phyloP scores from a whole-genome alignment of 2,329 filamentous ascomycete species.

The Tolypocladium endophyticum region DNA sequence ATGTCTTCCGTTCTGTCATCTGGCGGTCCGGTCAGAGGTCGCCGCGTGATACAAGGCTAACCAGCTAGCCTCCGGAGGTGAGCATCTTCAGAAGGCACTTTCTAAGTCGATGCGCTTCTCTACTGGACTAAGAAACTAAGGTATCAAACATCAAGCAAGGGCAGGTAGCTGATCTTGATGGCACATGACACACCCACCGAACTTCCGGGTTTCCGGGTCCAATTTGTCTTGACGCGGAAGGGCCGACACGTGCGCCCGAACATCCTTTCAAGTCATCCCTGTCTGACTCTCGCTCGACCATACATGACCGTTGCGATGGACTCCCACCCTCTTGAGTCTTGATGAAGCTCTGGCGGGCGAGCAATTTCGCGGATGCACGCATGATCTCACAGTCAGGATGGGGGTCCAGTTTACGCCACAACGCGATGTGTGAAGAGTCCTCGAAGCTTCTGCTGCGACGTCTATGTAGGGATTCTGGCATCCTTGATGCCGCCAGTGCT shows the following conservation, averaged over 20 bases:
- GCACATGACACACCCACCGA: background rate
- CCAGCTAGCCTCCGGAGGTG: background rate
- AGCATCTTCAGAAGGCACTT: background rate
- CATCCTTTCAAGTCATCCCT: background rate
- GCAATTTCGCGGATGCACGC: background rate
- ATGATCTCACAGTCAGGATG: background rate
- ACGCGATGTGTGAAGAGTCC: background rate
- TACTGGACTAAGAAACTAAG: too few species aligned
- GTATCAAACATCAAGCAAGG: background rate
- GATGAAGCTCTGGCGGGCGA: background rate
- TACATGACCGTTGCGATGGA: background rate
- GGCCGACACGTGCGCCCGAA: background rate
- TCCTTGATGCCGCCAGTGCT: background rate
- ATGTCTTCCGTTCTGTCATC: background rate
- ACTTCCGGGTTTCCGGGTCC: background rate
- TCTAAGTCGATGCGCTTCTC: background rate
- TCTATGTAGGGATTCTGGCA: background rate
- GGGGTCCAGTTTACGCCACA: background rate
- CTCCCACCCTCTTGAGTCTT: background rate
- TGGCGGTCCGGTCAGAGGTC: background rate
- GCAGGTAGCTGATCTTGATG: background rate
- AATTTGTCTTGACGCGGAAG: background rate
- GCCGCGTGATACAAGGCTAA: background rate
- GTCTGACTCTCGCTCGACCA: background rate
- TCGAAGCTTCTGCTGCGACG: background rate